A percentile compares a stretch with the other conserved stretches of the same genome.
phyloP scores from a whole-genome alignment of 2,329 filamentous ascomycete genomes.

The Achaetomium macrosporum region DNA sequence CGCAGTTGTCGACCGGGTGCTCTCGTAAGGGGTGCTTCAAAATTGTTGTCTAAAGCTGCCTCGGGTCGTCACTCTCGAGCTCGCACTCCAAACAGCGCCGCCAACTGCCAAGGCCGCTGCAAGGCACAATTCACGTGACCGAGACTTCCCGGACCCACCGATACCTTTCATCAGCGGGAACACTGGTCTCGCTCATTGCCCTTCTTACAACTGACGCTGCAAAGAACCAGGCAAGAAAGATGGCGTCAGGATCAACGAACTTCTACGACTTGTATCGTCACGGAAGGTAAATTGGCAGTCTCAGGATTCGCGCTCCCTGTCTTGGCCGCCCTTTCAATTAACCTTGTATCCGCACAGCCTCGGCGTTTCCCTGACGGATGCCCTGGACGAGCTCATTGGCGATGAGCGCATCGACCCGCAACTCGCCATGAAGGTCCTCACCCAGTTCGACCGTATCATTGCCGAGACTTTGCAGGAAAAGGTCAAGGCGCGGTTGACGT shows the following conservation, averaged over 20 bases:
- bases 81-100: not conserved
- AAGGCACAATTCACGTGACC: slow-evolving; percentile 3
- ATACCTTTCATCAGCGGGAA: not conserved
- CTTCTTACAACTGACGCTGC: not conserved
- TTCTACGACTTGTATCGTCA: slow-evolving; percentile 96
- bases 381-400: slow-evolving; percentile 93
- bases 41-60: not conserved
- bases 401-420: slow-evolving; percentile 94
- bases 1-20: not conserved
- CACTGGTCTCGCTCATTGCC: slow-evolving; percentile 3
- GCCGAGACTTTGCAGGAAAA: slow-evolving; percentile 87
- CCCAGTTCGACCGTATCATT: slow-evolving; percentile 90
- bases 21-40: not conserved
- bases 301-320: not conserved
- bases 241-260: slow-evolving; percentile 23
- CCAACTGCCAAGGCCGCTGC: slow-evolving; percentile 19
- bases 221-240: slow-evolving; percentile 15
- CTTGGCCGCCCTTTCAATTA: slow-evolving; percentile 14
- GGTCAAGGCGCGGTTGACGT: slow-evolving; percentile 83
- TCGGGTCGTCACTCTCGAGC: not conserved
- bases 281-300: slow-evolving; percentile 67
- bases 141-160: not conserved
- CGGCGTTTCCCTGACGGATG: slow-evolving; percentile 88
- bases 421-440: slow-evolving; percentile 95
- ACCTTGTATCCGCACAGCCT: slow-evolving; percentile 58